Base-by-base conservation (phyloP, 2,329 filamentous ascomycete species). In the Apiospora malaysiana region DNA sequence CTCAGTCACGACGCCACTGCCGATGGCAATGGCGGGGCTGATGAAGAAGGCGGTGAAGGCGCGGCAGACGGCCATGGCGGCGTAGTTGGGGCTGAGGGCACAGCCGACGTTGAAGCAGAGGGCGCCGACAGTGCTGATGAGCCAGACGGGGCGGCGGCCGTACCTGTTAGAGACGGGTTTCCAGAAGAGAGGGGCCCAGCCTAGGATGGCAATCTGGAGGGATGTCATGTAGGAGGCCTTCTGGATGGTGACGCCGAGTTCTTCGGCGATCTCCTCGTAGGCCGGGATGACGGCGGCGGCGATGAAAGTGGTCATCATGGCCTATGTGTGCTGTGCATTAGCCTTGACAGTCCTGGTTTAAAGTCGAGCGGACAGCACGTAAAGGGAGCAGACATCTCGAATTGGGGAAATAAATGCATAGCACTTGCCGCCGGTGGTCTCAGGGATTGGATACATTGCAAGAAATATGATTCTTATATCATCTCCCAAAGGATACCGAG, bases 1-100 rank as follows among this genome's bases (percentile, higher is more conserved):
- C 75, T 90, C 88, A 21, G 85, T 84, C 3, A 90, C 88, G 10
- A 90, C 86, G 0, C 83, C 87, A 75, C 86, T 88, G 32, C 88
- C 88, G 68, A 89, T 87, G 0, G 85, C 86, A 18, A 81, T 82
- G 0, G 87, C 84, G 7, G 88, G 88, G 21, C 82, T 84, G 73
- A 89, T 89, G 77, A 89, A 89, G 75, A 89, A 88, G 0, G 85
- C 82, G 9, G 83, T 82, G 32, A 89, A 80, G n/a, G 85, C 86
- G 70, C 87, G 82, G 71, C 86, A 88, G 0, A 82, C 79, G 0
- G 82, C 83, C 84, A 87, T 87, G 21, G 86, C 79, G 1, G 77
- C 81, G 74, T 88, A 89, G 5, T 80, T 82, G 0, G 81, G 78
- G 49, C 84, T 85, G 69, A 85, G 82, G 1, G 86, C 87, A 71